phyloP scores from a whole-genome alignment of 352 stramenopile species.

The Elongisporangium anandrum region DNA sequence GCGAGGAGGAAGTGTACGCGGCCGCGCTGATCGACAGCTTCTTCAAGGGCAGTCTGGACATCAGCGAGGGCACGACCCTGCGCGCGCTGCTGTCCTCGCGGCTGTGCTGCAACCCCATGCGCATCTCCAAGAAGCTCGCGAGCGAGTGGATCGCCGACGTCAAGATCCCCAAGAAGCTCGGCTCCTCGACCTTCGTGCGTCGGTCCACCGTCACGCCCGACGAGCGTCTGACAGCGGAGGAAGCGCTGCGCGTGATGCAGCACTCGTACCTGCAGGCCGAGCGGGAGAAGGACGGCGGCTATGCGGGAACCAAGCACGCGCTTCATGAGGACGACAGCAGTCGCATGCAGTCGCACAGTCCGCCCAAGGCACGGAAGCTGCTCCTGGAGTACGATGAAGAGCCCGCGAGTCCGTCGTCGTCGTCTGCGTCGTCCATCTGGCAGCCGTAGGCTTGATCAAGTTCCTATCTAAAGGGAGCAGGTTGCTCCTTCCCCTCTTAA shows the following conservation, averaged over 20 bases:
- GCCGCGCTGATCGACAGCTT: constrained; percentile 61
- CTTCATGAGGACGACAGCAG: neutral
- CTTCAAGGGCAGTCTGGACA: constrained; percentile 57
- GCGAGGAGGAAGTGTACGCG: constrained; percentile 66
- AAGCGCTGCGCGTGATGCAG: constrained; percentile 32
- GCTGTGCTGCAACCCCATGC: constrained; percentile 71
- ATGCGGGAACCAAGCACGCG: neutral
- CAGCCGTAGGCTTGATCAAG: neutral
- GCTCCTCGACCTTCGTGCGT: constrained; percentile 57
- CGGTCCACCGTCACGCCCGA: constrained; percentile 21
- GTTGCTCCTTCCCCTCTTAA: neutral
- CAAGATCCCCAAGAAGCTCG: constrained; percentile 70
- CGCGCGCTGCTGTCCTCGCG: constrained; percentile 54
- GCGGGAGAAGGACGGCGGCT: neutral
- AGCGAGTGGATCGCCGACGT: constrained; percentile 61
- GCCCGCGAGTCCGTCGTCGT: neutral
- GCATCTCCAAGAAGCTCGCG: constrained; percentile 75
- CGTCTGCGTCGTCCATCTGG: neutral
- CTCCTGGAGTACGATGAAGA: neutral
- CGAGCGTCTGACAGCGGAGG: constrained; percentile 33
- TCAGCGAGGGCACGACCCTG: constrained; percentile 60
- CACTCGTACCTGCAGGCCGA: constrained; percentile 25
- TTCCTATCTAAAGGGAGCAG: neutral
- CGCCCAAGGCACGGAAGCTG: neutral
- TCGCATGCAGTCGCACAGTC: neutral